Percentiles rank a stretch among this genome's conserved stretches.
Evolutionary conservation across 2,329 filamentous ascomycete genomes (phyloP).

Genomic region (Lachnellula suecica): DNA sequence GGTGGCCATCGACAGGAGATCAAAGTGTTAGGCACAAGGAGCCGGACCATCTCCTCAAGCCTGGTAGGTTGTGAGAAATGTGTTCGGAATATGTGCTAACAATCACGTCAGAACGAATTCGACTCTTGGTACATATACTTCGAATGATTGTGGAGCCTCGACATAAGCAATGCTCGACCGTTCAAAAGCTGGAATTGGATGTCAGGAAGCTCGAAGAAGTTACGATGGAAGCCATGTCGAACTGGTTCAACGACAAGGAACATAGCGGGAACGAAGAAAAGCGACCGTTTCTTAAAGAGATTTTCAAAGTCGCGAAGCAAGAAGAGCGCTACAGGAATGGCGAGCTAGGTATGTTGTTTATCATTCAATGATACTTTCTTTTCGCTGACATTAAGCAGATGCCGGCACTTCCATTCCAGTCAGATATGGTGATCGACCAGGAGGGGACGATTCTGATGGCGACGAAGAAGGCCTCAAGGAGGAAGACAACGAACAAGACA

Average conservation of each 20-base stretch:
- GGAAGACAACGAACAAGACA: slow-evolving; percentile 24
- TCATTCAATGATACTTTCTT: background rate
- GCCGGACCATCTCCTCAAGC: slow-evolving; percentile 70
- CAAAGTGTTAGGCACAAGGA: slow-evolving; percentile 66
- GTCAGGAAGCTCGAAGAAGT: slow-evolving; percentile 57
- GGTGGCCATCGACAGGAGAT: slow-evolving; percentile 64
- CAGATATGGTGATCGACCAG: slow-evolving; percentile 21
- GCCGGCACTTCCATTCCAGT: slow-evolving; percentile 17
- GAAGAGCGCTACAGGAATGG: slow-evolving; percentile 56
- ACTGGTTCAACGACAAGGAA: slow-evolving; percentile 58
- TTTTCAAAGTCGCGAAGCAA: slow-evolving; percentile 58
- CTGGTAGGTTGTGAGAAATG: slow-evolving; percentile 45
- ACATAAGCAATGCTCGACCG: slow-evolving; percentile 39
- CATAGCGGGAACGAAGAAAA: slow-evolving; percentile 53
- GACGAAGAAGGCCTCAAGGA: slow-evolving; percentile 20
- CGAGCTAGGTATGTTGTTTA: slow-evolving; percentile 51
- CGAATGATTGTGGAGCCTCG: slow-evolving; percentile 45
- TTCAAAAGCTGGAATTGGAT: slow-evolving; percentile 47
- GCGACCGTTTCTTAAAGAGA: slow-evolving; percentile 55
- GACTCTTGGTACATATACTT: slow-evolving; percentile 60
- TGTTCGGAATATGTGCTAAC: background rate
- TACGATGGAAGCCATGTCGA: slow-evolving; percentile 56
- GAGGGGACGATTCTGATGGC: slow-evolving; percentile 17
- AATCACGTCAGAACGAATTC: slow-evolving; percentile 50
- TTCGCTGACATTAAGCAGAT: slow-evolving; percentile 11